phyloP scores from a whole-genome alignment of 176 grass and related monocot species.

The Carex pumila region DNA sequence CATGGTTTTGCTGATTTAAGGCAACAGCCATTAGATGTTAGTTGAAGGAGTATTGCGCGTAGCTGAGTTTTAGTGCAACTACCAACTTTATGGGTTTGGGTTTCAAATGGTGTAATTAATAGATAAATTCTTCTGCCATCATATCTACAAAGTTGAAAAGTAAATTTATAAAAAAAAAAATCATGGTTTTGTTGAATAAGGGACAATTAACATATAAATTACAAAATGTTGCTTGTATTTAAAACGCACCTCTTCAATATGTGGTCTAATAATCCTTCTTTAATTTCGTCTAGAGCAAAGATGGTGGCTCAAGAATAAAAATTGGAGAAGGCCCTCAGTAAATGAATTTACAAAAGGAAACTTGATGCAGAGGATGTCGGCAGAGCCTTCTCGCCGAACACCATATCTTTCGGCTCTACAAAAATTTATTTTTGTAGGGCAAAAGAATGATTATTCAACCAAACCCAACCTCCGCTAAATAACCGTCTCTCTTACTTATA shows the following conservation, averaged over 20 bases:
- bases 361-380: background rate
- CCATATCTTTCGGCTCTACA: conserved; percentile 15
- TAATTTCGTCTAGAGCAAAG: background rate
- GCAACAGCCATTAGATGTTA: conserved; percentile 12
- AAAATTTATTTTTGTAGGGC: conserved; percentile 13
- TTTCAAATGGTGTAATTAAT: background rate
- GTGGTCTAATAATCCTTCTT: background rate
- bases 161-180: background rate
- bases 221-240: background rate
- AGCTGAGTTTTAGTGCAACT: conserved; percentile 8
- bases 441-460: conserved; percentile 19
- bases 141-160: background rate
- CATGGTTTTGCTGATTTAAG: conserved; percentile 28
- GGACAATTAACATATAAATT: background rate
- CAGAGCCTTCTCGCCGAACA: conserved; percentile 12
- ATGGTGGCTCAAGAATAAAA: conserved; percentile 3
- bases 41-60: background rate
- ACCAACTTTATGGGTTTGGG: conserved; percentile 18
- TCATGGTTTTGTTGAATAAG: background rate
- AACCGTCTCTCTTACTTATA: background rate
- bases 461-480: background rate
- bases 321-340: background rate
- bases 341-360: background rate
- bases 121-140: conserved; percentile 8
- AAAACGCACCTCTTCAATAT: conserved; percentile 3